Evolutionary conservation across 352 stramenopile species (phyloP).

Genomic region (Phytophthora sojae): DNA sequence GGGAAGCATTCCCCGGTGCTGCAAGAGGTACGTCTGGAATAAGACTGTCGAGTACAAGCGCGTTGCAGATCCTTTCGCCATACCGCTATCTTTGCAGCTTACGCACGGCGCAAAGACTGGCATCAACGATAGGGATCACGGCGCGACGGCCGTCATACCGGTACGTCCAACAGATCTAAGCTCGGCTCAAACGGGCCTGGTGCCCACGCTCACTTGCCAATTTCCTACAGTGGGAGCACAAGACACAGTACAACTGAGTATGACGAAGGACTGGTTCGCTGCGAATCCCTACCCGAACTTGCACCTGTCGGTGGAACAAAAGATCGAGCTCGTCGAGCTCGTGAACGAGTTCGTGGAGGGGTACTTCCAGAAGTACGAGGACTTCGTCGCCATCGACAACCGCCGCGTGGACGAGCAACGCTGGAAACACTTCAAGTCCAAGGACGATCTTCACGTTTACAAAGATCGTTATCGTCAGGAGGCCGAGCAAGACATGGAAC

Average conservation of each 20-base stretch:
- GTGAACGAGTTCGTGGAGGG: slow-evolving; percentile 40
- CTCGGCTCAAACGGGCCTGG: neutral
- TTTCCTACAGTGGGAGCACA: neutral
- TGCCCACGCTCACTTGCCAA: neutral
- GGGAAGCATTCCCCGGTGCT: neutral
- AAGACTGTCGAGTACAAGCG: neutral
- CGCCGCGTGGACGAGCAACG: slow-evolving; percentile 40
- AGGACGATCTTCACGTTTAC: slow-evolving; percentile 54
- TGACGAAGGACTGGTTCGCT: slow-evolving; percentile 35
- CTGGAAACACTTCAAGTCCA: slow-evolving; percentile 54
- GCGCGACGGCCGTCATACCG: too few relatives aligned
- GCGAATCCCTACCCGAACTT: slow-evolving; percentile 42
- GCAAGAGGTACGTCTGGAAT: neutral
- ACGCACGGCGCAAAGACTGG: neutral
- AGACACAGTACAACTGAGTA: slow-evolving; percentile 1
- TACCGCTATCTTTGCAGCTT: neutral
- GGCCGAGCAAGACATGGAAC: neutral
- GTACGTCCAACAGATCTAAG: neutral
- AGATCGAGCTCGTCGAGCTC: slow-evolving; percentile 36
- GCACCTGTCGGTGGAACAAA: slow-evolving; percentile 28
- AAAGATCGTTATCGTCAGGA: neutral
- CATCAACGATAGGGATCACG: neutral
- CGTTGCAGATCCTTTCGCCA: neutral
- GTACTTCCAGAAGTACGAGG: slow-evolving; percentile 54
- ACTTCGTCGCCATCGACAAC: slow-evolving; percentile 35